Percentiles rank a stretch among this genome's conserved stretches.
Evolutionary conservation across 2,329 filamentous ascomycete genomes (phyloP).

Genomic region (Dichotomopilus funicola): DNA sequence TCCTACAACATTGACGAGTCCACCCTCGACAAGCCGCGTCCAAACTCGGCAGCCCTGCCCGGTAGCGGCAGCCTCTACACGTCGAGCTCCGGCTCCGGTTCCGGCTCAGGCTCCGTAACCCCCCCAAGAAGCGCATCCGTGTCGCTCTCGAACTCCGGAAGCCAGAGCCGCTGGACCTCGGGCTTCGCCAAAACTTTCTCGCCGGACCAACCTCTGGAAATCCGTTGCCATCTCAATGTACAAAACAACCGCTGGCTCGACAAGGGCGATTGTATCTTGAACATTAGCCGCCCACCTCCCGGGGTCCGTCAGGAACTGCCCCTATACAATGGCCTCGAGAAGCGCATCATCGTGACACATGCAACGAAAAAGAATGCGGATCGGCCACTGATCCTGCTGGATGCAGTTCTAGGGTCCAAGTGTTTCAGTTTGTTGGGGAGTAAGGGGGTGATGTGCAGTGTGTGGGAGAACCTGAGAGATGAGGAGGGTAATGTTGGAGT

Average conservation of each 20-base stretch:
- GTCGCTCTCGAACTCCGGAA: constrained; percentile 39
- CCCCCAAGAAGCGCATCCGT: constrained; percentile 53
- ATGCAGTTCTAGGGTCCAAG: constrained; percentile 76
- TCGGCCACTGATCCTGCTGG: constrained; percentile 60
- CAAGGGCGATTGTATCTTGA: constrained; percentile 75
- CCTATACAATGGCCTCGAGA: constrained; percentile 64
- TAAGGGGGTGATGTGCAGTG: constrained; percentile 80
- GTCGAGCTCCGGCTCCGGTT: constrained; percentile 46
- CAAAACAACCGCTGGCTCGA: constrained; percentile 80
- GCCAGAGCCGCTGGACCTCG: constrained; percentile 53
- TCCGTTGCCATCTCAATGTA: constrained; percentile 77
- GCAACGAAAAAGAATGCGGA: constrained; percentile 57
- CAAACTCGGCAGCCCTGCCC: constrained; percentile 43
- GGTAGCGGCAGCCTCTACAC: constrained; percentile 53
- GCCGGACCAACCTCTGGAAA: constrained; percentile 31
- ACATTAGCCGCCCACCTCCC: constrained; percentile 68
- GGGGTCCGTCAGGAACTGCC: constrained; percentile 53
- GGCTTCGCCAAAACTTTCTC: constrained; percentile 56
- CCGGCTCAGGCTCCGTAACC: constrained; percentile 37
- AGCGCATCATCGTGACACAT: constrained; percentile 73
- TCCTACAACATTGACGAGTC: constrained; percentile 78
- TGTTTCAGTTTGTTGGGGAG: constrained; percentile 80
- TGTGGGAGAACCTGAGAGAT: constrained; percentile 72
- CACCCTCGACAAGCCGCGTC: constrained; percentile 55
- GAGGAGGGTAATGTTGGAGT: constrained; percentile 50